Base-by-base conservation (phyloP, 371 early-diverging fungal genomes). In the Mucor saturninus region DNA sequence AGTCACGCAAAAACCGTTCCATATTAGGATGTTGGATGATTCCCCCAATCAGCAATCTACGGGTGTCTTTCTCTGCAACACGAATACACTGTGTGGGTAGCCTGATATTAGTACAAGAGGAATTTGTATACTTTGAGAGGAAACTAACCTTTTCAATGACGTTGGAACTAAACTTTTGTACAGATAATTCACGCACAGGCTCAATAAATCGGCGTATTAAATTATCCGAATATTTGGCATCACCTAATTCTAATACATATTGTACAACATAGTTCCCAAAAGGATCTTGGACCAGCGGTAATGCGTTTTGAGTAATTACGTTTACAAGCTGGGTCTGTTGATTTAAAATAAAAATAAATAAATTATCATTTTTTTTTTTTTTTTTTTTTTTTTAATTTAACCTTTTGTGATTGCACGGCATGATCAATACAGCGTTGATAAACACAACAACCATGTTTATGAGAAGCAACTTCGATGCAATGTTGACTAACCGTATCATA, bases 261-360 rank as follows among this genome's bases (percentile, higher is more conserved):
- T 98, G 99, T 15, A 98, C 95, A 5, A 98, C 99, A 67, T 98
- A 98, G 79, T 98, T 98, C 39, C 95, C 99, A 76, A 94, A 98
- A 48, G 96, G 96, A 74, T 97, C 96, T 56, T 85, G 93, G 28
- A 98, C 96, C 32, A 93, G 76, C 0, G 88, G 73, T 9, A 97
- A 78, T 0, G 90, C 91, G 73, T 95, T 80, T 26, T 75, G 77
- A n/a, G 89, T 89, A 49, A 96, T 90, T 42, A 85, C 93, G 6
- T 77, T 75, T 9, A 91, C 93, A n/a, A 95, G 78, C 74, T 92
- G 93, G 13, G 56, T 59, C 63, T 67, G 56, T n/a, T 35, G 48
- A 58, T 35, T 49, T 21, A 15, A 32, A 13, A 40, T 39, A 60
- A 11, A 54, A 39, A 26, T 21, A 46, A 46, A 46, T 5, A 26